Evolutionary conservation across 768 basidiomycete species (phyloP).

Genomic region (Leucosporidium yakuticum): DNA sequence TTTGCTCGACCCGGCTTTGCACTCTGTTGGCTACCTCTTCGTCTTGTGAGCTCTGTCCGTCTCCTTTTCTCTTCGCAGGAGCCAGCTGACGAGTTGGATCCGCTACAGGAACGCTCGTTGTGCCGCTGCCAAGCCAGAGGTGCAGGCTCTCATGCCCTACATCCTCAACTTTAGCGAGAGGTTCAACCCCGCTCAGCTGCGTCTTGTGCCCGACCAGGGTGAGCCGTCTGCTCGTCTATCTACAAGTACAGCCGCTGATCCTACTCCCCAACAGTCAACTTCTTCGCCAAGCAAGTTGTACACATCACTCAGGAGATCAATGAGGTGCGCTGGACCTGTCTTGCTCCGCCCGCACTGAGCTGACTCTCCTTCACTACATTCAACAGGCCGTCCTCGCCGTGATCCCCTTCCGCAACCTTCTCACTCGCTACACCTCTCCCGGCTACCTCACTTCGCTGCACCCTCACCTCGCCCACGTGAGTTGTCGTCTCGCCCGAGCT

Average conservation of each 20-base stretch:
- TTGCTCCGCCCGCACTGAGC: background rate
- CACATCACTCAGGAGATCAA: background rate
- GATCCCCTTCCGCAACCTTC: conserved; percentile 55
- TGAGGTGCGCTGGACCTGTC: conserved; percentile 4
- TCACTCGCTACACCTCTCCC: conserved; percentile 59
- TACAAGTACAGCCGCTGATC: background rate
- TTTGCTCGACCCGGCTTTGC: conserved; percentile 52
- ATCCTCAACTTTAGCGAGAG: background rate
- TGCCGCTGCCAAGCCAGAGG: background rate
- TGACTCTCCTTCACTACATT: background rate
- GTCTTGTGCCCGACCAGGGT: conserved; percentile 15
- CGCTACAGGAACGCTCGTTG: too few relatives aligned
- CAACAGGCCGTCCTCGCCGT: conserved; percentile 51
- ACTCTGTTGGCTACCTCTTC: conserved; percentile 63
- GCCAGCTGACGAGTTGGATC: background rate
- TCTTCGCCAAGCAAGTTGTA: conserved; percentile 7
- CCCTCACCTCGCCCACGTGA: conserved; percentile 59
- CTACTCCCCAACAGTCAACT: background rate
- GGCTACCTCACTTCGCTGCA: conserved; percentile 63
- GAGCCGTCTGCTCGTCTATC: background rate
- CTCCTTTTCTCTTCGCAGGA: accelerated
- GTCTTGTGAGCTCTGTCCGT: conserved; percentile 56
- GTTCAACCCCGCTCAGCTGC: conserved; percentile 8
- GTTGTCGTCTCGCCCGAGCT: conserved; percentile 30
- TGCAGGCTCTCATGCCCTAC: background rate